Percentiles rank a stretch among this genome's conserved stretches.
phyloP scores from a whole-genome alignment of 331 rosid species.

The Pyrus hybrid region DNA sequence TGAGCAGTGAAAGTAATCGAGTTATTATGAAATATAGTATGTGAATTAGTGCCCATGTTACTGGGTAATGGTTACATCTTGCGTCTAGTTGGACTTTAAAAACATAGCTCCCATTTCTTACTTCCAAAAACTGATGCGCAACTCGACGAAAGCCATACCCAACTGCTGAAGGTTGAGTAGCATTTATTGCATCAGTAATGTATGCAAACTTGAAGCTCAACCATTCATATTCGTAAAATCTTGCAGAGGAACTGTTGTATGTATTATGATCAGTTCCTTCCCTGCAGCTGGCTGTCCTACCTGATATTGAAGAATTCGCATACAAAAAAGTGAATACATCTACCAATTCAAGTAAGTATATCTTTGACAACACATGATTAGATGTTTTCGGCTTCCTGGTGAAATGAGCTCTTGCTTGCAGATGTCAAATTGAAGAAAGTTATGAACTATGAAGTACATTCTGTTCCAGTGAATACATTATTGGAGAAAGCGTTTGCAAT shows the following conservation, averaged over 20 bases:
- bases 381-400: not conserved
- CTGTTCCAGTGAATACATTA: not conserved
- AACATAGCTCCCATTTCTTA: not conserved
- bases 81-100: not conserved
- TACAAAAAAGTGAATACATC: slow-evolving; percentile 22
- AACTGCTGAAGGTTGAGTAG: not conserved
- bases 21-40: not conserved
- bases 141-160: not conserved
- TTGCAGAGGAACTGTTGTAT: not conserved
- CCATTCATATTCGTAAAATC: not conserved
- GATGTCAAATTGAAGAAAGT: not conserved
- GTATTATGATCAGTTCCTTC: not conserved
- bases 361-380: not conserved
- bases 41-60: not conserved
- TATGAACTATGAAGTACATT: not conserved
- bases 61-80: not conserved
- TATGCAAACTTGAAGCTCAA: not conserved
- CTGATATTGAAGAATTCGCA: slow-evolving; percentile 49
- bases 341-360: slow-evolving; percentile 20
- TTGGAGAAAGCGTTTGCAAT: not conserved
- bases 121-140: not conserved
- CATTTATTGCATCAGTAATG: not conserved
- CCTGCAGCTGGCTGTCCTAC: slow-evolving; percentile 18
- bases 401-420: slow-evolving; percentile 1
- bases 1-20: too few relatives aligned